These are phyloP conservation scores for Excoecaria agallocha DNA, from an alignment of 345 rosid genomes.

Conservation along the genomic window DNA sequence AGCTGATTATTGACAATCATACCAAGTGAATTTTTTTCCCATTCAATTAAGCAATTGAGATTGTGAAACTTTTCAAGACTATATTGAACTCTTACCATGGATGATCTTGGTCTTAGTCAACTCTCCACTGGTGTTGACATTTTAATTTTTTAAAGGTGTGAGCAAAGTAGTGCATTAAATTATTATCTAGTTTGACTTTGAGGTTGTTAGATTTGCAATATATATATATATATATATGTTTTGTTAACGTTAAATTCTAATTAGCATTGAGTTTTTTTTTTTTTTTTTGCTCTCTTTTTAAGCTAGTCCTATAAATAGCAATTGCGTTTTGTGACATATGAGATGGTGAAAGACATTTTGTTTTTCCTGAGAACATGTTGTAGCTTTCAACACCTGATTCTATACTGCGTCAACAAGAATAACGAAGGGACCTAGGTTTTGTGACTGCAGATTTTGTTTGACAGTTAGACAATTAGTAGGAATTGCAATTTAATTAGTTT, in stretches of 20 bases:
- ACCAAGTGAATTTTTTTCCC: no score
- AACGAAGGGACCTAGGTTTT: constrained; percentile 19
- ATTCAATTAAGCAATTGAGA: no score
- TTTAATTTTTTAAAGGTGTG: not conserved
- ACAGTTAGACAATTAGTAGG: no score
- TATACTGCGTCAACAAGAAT: constrained; percentile 36
- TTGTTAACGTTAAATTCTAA: not conserved
- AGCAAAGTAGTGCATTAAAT: no score
- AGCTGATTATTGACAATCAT: no score
- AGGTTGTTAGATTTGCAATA: no score
- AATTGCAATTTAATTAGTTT: no score
- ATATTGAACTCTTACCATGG: no score
- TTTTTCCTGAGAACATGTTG: constrained; percentile 28
- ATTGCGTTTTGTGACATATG: constrained; percentile 89
- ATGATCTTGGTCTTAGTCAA: not conserved
- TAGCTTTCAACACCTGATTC: constrained; percentile 39
- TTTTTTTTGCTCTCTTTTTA: constrained; percentile 13
- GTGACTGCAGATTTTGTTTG: not conserved
- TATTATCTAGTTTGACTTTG: no score
- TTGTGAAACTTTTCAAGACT: no score
- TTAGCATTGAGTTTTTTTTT: no score
- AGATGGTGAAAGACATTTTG: constrained; percentile 77
- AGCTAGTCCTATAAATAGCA: constrained; percentile 96
- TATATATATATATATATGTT: not conserved
- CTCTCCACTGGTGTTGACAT: not conserved